These are phyloP conservation scores for Eimeria praecox DNA, from an alignment of 169 alveolate species.

Conservation along the genomic window DNA sequence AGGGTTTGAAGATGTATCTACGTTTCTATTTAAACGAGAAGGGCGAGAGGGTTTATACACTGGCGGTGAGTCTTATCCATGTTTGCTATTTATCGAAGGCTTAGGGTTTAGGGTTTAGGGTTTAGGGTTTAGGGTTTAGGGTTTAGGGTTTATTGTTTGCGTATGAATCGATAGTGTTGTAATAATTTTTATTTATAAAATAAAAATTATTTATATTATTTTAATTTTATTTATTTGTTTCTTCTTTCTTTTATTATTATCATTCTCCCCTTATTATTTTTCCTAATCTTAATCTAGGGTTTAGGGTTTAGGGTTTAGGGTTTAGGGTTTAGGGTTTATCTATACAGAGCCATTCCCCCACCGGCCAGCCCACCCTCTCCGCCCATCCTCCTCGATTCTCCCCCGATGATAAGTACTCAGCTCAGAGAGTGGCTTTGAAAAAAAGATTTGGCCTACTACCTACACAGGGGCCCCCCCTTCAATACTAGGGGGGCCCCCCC, in stretches of 20 bases:
- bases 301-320: conserved; percentile 32
- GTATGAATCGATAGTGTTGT: too few relatives aligned
- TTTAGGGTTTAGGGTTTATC: conserved; percentile 51
- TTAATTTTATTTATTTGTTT: too few relatives aligned
- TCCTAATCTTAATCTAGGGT: too few relatives aligned
- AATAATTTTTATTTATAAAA: too few relatives aligned
- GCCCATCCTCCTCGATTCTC: conserved; percentile 97
- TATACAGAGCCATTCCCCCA: conserved; percentile 47
- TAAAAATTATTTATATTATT: too few relatives aligned
- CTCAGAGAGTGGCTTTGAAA: conserved; percentile 90
- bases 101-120: conserved; percentile 35
- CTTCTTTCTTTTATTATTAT: too few relatives aligned
- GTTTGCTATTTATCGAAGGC: not conserved
- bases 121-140: conserved; percentile 31
- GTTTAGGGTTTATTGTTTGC: conserved; percentile 36
- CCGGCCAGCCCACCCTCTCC: conserved; percentile 90
- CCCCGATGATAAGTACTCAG: conserved; percentile 94
- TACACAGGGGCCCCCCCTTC: conserved; percentile 82
- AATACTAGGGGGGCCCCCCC: conserved; percentile 79
- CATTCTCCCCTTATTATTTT: too few relatives aligned
- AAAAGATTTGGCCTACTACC: conserved; percentile 89
- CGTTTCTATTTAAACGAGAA: conserved; percentile 79
- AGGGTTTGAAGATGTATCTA: conserved; percentile 78
- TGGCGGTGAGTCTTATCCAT: conserved; percentile 43
- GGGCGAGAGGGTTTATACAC: conserved; percentile 84